Base-by-base conservation (phyloP, 805 yeast species). In the Starmerella scarabaei region DNA sequence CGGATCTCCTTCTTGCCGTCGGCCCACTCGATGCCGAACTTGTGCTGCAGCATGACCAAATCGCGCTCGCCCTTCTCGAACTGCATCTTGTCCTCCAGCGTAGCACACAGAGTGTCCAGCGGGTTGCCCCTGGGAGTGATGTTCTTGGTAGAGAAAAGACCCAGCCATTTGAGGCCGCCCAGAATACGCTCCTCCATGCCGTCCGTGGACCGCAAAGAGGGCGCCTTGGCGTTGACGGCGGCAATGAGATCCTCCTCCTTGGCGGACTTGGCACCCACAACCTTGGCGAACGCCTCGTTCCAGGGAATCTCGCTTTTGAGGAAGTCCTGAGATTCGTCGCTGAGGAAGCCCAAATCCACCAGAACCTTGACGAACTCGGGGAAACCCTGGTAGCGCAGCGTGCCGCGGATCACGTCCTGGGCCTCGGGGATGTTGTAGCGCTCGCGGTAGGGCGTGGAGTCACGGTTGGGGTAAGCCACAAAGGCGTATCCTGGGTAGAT, bases 381-480 rank as follows among this genome's bases (percentile, higher is more conserved):
- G 88, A 91, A 91, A 37, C 98, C 98, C 68, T 85, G 96, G 76
- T 72, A 91, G 69, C 98, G 77, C 60, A 91, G 72, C 49, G 98
- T 91, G 59, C 98, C 98, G 70, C 98, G 81, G 57, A 91, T 73
- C 47, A 88, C 84, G 44, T 94, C 84, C 59, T 91, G 84, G 52
- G 97, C 97, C 70, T 91, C 98, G 51, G 98, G 98, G 47, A 91
- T 91, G 57, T 73, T 64, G 66, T 91, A 91, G 52, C 86, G 75
- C 63, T 86, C 93, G 69, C 75, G 81, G 73, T 83, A 91, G 42
- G 80, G 73, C 45, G 96, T 84, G 30, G 96, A 86, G 66, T 91
- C 98, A 71, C 98, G 81, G 77, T 91, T 91, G 56, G 98, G 97
- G 67, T 91, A 91, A 57, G 85, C 77, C 42, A 88, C 96, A 51